Conservation (phyloP, 2,329 filamentous ascomycete species). For the Fusarium sp. region DNA sequence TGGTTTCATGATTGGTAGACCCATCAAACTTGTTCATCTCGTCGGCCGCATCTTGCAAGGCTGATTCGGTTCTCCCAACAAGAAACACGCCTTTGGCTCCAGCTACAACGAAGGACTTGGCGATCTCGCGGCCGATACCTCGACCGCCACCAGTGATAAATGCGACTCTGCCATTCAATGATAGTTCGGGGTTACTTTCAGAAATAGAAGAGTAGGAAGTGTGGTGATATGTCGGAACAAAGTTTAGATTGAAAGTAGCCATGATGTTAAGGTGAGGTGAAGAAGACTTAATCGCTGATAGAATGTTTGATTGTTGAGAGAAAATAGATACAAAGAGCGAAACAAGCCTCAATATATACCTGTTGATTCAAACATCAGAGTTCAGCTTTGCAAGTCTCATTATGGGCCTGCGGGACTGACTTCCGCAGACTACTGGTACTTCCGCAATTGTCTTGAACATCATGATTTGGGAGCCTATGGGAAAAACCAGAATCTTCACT, state of each 20-base stretch:
- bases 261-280: no score
- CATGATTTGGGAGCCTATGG: no score
- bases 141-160: slow-evolving; percentile 9
- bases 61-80: neutral
- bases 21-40: neutral
- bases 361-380: no score
- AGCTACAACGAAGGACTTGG: slow-evolving; percentile 2
- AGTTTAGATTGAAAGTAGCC: neutral
- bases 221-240: slow-evolving; percentile 8
- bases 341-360: no score
- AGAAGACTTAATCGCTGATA: no score
- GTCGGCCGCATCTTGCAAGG: neutral
- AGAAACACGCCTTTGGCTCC: neutral
- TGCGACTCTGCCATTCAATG: neutral
- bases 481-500: no score
- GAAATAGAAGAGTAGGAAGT: neutral
- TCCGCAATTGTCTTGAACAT: neutral
- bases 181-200: neutral
- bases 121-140: slow-evolving; percentile 2
- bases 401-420: neutral
- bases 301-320: neutral
- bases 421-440: neutral
- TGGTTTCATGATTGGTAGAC: neutral
- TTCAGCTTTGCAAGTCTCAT: no score
- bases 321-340: neutral